These are phyloP conservation scores for Sphenostylis stenocarpa DNA, from an alignment of 306 rosid species.

Conservation along the genomic window DNA sequence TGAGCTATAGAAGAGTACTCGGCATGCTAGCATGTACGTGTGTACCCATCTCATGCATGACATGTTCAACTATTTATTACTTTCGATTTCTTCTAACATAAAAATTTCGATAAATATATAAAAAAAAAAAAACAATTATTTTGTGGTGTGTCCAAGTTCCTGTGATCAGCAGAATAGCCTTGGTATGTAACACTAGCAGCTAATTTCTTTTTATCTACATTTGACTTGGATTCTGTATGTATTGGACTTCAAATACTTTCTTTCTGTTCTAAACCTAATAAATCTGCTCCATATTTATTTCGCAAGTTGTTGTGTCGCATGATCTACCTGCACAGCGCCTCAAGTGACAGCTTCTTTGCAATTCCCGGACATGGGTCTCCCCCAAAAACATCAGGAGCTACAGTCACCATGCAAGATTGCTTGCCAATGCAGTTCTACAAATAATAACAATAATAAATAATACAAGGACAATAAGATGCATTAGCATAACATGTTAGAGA, in stretches of 20 bases:
- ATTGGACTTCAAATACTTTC: not conserved
- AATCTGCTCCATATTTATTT: slow-evolving; percentile 30
- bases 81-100: slow-evolving; percentile 32
- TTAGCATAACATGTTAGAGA: not conserved
- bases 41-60: no score
- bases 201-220: slow-evolving; percentile 49
- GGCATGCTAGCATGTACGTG: no score
- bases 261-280: slow-evolving; percentile 20
- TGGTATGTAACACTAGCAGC: slow-evolving; percentile 36
- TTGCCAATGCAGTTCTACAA: slow-evolving; percentile 59
- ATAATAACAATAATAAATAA: not conserved
- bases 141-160: slow-evolving; percentile 2
- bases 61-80: slow-evolving; percentile 25
- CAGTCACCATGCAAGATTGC: slow-evolving; percentile 55
- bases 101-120: slow-evolving; percentile 4
- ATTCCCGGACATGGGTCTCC: slow-evolving; percentile 67
- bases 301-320: slow-evolving; percentile 20
- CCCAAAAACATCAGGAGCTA: slow-evolving; percentile 55
- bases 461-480: not conserved
- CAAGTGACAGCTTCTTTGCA: slow-evolving; percentile 55
- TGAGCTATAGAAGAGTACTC: not conserved
- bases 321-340: slow-evolving; percentile 58
- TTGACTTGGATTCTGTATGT: not conserved
- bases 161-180: slow-evolving; percentile 23
- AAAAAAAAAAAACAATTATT: slow-evolving; percentile 1